Percentiles rank a stretch among this genome's conserved stretches.
These are phyloP conservation scores for Brachypodium distachyon DNA, from an alignment of 202 grass and related monocot species.

Conservation along the genomic window DNA sequence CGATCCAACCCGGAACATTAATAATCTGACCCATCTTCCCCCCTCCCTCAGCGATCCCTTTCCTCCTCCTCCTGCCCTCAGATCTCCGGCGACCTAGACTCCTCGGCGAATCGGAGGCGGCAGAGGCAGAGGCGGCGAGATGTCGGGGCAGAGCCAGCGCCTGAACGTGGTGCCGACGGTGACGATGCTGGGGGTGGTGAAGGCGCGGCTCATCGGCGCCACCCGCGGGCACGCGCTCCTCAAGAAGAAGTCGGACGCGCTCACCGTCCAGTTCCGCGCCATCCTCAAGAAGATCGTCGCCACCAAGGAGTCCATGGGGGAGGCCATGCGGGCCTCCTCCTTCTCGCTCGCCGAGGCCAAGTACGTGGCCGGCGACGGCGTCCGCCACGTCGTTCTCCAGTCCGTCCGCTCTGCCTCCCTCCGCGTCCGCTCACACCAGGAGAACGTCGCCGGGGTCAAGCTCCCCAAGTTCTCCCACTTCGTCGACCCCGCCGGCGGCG, in stretches of 20 bases:
- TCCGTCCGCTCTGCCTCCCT: slow-evolving; percentile 73
- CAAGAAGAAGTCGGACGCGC: slow-evolving; percentile 91
- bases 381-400: slow-evolving; percentile 72
- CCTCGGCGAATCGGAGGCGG: background rate
- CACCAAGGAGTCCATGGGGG: slow-evolving; percentile 90
- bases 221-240: slow-evolving; percentile 81
- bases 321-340: slow-evolving; percentile 72
- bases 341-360: slow-evolving; percentile 93
- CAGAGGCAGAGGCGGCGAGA: too few species aligned
- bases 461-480: slow-evolving; percentile 91
- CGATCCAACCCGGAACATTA: background rate
- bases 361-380: slow-evolving; percentile 80
- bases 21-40: background rate
- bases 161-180: slow-evolving; percentile 78
- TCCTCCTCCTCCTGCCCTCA: background rate
- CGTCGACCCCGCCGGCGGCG: slow-evolving; percentile 39
- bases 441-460: slow-evolving; percentile 87
- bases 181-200: slow-evolving; percentile 80
- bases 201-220: slow-evolving; percentile 76
- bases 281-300: slow-evolving; percentile 92
- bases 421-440: slow-evolving; percentile 75
- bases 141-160: slow-evolving; percentile 60
- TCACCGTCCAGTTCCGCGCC: slow-evolving; percentile 76
- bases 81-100: background rate
- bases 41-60: background rate